Conservation (phyloP, 352 stramenopile genomes). For the Saprolegnia diclina region DNA sequence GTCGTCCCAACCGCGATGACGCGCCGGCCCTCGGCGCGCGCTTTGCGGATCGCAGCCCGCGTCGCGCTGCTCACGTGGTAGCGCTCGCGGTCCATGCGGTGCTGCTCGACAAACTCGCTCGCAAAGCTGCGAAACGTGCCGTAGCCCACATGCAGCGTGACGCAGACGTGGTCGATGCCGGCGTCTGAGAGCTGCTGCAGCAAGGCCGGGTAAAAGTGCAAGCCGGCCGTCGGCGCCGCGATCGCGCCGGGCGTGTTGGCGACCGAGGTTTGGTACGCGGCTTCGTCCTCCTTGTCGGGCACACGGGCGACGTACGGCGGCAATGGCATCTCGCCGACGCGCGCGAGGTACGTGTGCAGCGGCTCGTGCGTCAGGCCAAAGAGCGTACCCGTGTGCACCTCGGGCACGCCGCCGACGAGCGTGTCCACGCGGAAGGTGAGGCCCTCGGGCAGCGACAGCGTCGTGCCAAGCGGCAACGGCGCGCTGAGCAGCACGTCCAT, state of each 20-base stretch:
- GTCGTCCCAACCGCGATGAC: constrained; percentile 25
- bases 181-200: constrained; percentile 1
- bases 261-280: constrained; percentile 24
- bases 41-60: constrained; percentile 15
- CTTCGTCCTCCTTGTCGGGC: constrained; percentile 27
- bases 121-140: constrained; percentile 26
- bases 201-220: constrained; percentile 24
- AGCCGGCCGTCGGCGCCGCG: constrained; percentile 20
- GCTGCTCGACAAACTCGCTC: constrained; percentile 26
- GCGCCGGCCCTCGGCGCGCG: constrained; percentile 8
- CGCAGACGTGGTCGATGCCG: constrained; percentile 23
- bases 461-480: constrained; percentile 6
- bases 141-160: constrained; percentile 24
- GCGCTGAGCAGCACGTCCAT: constrained; percentile 22
- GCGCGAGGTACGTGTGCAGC: constrained; percentile 18
- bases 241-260: constrained; percentile 19
- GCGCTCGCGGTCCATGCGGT: constrained; percentile 25
- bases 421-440: constrained; percentile 13
- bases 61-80: constrained; percentile 20
- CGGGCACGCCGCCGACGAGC: constrained; percentile 23
- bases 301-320: constrained; percentile 25
- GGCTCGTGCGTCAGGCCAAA: constrained; percentile 10
- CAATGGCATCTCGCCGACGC: constrained; percentile 25
- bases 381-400: constrained; percentile 17
- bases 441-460: constrained; percentile 3